A percentile compares a stretch with the other conserved stretches of the same genome.
Conservation (phyloP, 192 early-diverging fungal genomes). For the Mycoemilia scoparia region DNA sequence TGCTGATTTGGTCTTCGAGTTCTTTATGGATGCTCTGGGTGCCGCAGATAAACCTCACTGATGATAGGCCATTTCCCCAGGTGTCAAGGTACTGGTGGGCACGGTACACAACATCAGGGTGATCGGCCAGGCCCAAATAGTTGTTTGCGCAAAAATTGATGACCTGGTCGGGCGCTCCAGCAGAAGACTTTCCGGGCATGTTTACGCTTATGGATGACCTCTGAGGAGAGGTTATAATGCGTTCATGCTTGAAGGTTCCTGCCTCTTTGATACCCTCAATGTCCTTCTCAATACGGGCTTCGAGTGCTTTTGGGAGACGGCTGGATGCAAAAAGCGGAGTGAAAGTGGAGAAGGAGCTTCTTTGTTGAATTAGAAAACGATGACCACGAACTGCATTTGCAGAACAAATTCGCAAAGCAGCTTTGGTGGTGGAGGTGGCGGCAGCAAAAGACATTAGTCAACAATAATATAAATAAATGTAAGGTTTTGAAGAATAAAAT, state of each 20-base stretch:
- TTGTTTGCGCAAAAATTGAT: constrained; percentile 59
- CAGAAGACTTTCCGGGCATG: constrained; percentile 13
- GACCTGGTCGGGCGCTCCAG: constrained; percentile 11
- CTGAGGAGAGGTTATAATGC: constrained; percentile 40
- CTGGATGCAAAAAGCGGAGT: too few species aligned
- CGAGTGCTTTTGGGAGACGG: constrained; percentile 11
- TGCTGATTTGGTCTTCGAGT: constrained; percentile 34
- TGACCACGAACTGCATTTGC: too few species aligned
- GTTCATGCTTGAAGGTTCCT: constrained; percentile 51
- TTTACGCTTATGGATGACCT: constrained; percentile 29
- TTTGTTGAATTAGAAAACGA: too few species aligned
- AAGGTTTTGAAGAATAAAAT: too few species aligned
- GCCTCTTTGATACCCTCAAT: constrained; percentile 35
- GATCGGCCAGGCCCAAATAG: constrained; percentile 45
- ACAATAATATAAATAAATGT: too few species aligned
- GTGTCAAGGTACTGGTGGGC: constrained; percentile 32
- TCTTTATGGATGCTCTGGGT: constrained; percentile 52
- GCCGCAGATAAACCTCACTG: constrained; percentile 54
- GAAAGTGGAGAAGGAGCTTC: too few species aligned
- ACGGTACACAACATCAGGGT: constrained; percentile 32
- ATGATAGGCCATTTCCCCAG: constrained; percentile 43
- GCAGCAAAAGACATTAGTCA: too few species aligned
- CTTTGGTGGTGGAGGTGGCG: too few species aligned
- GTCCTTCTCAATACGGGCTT: constrained; percentile 21
- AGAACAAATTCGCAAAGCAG: too few species aligned